phyloP scores from a whole-genome alignment of 306 rosid species.

The Casuarina glauca region DNA sequence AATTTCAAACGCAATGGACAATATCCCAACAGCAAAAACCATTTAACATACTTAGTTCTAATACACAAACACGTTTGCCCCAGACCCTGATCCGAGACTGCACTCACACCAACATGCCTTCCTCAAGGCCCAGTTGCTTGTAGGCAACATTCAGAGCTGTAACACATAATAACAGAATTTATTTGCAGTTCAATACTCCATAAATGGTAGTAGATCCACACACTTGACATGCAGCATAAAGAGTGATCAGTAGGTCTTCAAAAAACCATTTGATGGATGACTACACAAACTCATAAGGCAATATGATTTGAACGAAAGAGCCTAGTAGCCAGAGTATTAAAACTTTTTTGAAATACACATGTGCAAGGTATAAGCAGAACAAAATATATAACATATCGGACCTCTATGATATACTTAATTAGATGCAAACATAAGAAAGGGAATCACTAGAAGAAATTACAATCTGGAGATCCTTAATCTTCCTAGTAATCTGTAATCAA shows the following conservation, averaged over 20 bases:
- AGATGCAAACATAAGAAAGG: neutral
- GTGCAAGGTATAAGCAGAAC: neutral
- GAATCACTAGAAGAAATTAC: neutral
- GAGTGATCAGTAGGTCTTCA: conserved; percentile 19
- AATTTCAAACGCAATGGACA: conserved; percentile 44
- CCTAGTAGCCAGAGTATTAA: neutral
- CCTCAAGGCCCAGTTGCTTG: conserved; percentile 80
- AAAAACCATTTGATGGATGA: conserved; percentile 13
- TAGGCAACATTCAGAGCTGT: conserved; percentile 82
- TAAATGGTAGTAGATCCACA: conserved; percentile 59
- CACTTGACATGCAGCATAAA: conserved; percentile 23
- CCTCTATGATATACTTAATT: neutral
- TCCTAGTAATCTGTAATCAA: neutral
- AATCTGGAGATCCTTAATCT: neutral
- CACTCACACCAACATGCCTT: conserved; percentile 76
- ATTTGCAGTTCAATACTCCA: conserved; percentile 61
- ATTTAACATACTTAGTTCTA: conserved; percentile 45
- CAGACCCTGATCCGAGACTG: conserved; percentile 63
- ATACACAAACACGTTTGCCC: conserved; percentile 41
- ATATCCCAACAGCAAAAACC: conserved; percentile 36
- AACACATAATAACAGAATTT: conserved; percentile 84
- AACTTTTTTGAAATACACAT: neutral
- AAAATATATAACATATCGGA: neutral
- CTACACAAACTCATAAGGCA: conserved; percentile 1
- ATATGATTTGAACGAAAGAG: neutral